Evolutionary conservation across 1,139 yeast species (phyloP).

Genomic region (Zygoascus sp.): DNA sequence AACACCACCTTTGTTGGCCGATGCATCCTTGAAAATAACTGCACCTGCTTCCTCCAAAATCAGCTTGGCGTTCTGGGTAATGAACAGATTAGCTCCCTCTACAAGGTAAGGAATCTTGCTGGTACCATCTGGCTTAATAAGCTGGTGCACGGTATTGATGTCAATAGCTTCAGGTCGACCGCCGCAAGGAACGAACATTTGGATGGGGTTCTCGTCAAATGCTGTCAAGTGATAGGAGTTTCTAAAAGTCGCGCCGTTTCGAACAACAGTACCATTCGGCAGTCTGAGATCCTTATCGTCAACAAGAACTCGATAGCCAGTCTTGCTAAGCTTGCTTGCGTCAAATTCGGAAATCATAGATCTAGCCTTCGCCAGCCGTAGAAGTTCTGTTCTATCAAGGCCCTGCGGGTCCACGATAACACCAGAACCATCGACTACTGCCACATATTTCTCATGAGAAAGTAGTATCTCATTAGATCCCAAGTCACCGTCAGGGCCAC

Average conservation of each 20-base stretch:
- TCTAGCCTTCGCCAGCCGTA: conserved; percentile 74
- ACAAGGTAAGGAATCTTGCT: conserved; percentile 80
- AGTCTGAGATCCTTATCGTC: conserved; percentile 77
- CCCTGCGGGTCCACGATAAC: conserved; percentile 91
- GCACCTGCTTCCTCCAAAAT: conserved; percentile 83
- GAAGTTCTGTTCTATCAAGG: conserved; percentile 70
- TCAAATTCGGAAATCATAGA: conserved; percentile 72
- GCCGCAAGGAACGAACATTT: conserved; percentile 94
- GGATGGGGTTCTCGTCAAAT: conserved; percentile 54
- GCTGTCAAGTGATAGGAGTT: conserved; percentile 76
- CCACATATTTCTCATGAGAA: conserved; percentile 81
- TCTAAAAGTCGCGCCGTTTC: conserved; percentile 89
- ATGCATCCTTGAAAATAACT: conserved; percentile 87
- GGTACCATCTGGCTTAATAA: conserved; percentile 78
- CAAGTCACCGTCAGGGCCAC: conserved; percentile 98
- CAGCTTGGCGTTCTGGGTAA: conserved; percentile 90
- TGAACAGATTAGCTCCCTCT: conserved; percentile 95
- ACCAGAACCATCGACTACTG: conserved; percentile 93
- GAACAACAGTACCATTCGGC: conserved; percentile 70
- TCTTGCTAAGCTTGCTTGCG: conserved; percentile 56
- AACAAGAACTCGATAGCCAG: conserved; percentile 79
- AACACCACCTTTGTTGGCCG: conserved; percentile 98
- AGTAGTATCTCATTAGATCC: conserved; percentile 92
- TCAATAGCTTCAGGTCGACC: conserved; percentile 98
- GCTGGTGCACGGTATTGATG: conserved; percentile 68